These are phyloP conservation scores for Neurospora sp. DNA, from an alignment of 495 filamentous ascomycete species.

Conservation along the genomic window DNA sequence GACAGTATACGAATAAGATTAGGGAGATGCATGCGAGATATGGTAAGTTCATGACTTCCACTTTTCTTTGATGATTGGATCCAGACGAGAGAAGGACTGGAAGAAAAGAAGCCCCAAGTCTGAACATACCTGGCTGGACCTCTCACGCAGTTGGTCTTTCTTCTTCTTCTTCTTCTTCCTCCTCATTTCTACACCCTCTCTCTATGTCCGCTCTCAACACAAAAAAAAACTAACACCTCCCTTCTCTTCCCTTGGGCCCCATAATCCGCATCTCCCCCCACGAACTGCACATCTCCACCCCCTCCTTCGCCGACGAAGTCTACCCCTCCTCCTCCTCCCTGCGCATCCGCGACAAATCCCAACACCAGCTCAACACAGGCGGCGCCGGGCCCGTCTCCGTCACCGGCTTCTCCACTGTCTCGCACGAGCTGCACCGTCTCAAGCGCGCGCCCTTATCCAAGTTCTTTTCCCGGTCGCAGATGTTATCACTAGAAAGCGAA, in stretches of 20 bases:
- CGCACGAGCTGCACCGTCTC: conserved; percentile 34
- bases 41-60: conserved; percentile 5
- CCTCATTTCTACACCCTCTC: too few relatives aligned
- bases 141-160: too few relatives aligned
- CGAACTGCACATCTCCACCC: conserved; percentile 24
- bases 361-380: conserved; percentile 13
- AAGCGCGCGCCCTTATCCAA: conserved; percentile 29
- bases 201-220: too few relatives aligned
- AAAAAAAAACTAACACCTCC: too few relatives aligned
- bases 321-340: conserved; percentile 16
- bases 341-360: conserved; percentile 22
- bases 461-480: conserved; percentile 33
- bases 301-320: conserved; percentile 22
- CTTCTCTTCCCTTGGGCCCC: conserved; percentile 6
- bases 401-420: conserved; percentile 35
- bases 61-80: too few relatives aligned
- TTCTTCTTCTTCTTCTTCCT: too few relatives aligned
- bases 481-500: conserved; percentile 22
- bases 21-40: conserved; percentile 39
- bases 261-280: conserved; percentile 29
- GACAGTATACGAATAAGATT: conserved; percentile 37
- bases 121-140: too few relatives aligned
- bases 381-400: conserved; percentile 10
- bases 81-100: too few relatives aligned
- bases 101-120: too few relatives aligned